These are phyloP conservation scores for Kazachstania kunashirensis DNA, from an alignment of 805 yeast genomes.

Conservation along the genomic window DNA sequence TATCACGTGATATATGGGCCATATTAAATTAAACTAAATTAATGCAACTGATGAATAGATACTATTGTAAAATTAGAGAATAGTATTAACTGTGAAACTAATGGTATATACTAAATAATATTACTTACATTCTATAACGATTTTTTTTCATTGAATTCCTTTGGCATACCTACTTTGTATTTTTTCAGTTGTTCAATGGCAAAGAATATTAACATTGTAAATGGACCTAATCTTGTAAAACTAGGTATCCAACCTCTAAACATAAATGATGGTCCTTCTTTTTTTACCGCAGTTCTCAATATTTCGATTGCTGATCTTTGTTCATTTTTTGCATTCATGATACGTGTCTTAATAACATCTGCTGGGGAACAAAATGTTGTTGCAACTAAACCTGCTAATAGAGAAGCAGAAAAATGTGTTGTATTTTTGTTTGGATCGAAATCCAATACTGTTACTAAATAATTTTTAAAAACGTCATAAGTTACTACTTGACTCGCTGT, in stretches of 20 bases:
- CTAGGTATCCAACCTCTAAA: conserved; percentile 90
- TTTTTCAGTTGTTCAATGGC: conserved; percentile 59
- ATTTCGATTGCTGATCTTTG: conserved; percentile 43
- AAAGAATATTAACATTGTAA: conserved; percentile 58
- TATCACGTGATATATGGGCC: too few relatives aligned
- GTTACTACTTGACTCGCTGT: conserved; percentile 87
- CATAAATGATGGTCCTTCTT: conserved; percentile 71
- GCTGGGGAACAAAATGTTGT: conserved; percentile 91
- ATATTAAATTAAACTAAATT: too few relatives aligned
- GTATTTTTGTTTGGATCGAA: conserved; percentile 51
- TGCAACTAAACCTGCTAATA: conserved; percentile 78
- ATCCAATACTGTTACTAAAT: conserved; percentile 41
- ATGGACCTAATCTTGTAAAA: conserved; percentile 78
- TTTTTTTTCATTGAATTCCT: conserved; percentile 5
- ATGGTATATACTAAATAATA: neutral
- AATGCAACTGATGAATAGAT: neutral
- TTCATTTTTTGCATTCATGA: conserved; percentile 51
- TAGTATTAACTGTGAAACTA: too few relatives aligned
- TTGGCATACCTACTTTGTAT: conserved; percentile 39
- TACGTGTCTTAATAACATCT: conserved; percentile 80
- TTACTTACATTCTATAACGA: too few relatives aligned
- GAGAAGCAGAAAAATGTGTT: conserved; percentile 72
- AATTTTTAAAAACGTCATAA: conserved; percentile 61
- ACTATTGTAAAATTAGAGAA: too few relatives aligned
- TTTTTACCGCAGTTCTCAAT: conserved; percentile 44